Conservation (phyloP, 2,329 filamentous ascomycete species). For the Sphaerostilbella broomeana region DNA sequence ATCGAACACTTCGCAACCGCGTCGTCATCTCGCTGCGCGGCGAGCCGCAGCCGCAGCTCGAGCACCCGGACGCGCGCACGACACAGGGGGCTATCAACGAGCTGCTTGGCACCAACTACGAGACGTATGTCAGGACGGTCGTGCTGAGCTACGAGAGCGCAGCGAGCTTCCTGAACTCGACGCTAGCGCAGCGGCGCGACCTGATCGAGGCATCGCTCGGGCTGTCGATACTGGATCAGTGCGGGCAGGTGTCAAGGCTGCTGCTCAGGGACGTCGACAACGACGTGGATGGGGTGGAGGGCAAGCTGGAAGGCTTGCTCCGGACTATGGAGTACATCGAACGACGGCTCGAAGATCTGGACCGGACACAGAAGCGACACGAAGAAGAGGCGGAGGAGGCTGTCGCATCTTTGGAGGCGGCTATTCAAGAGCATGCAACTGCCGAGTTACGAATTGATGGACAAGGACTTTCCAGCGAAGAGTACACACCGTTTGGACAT, state of each 20-base stretch:
- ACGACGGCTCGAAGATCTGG: neutral
- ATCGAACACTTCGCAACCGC: too few relatives aligned
- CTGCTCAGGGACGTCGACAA: constrained; percentile 13
- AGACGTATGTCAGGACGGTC: constrained; percentile 16
- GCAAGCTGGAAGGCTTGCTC: neutral
- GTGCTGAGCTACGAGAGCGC: constrained; percentile 18
- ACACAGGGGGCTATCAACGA: constrained; percentile 18
- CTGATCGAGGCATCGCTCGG: constrained; percentile 18
- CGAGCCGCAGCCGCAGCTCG: constrained; percentile 13
- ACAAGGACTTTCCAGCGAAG: neutral
- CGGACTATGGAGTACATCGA: neutral
- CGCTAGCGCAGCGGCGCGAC: constrained; percentile 4
- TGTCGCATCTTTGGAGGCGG: constrained; percentile 1
- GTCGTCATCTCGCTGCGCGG: constrained; percentile 13
- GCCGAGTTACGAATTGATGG: neutral
- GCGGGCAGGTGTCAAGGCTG: constrained; percentile 4
- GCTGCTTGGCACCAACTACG: constrained; percentile 16
- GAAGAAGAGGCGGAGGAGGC: constrained; percentile 1
- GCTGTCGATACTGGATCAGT: constrained; percentile 16
- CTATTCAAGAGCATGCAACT: constrained; percentile 4
- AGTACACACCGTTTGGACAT: neutral
- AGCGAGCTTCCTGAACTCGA: constrained; percentile 17
- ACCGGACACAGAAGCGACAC: neutral
- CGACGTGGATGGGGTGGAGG: neutral
- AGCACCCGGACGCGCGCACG: constrained; percentile 6